A percentile compares a stretch with the other conserved stretches of the same genome.
These are phyloP conservation scores for Rhododendron molle DNA, from an alignment of 148 eudicot species.

Conservation along the genomic window DNA sequence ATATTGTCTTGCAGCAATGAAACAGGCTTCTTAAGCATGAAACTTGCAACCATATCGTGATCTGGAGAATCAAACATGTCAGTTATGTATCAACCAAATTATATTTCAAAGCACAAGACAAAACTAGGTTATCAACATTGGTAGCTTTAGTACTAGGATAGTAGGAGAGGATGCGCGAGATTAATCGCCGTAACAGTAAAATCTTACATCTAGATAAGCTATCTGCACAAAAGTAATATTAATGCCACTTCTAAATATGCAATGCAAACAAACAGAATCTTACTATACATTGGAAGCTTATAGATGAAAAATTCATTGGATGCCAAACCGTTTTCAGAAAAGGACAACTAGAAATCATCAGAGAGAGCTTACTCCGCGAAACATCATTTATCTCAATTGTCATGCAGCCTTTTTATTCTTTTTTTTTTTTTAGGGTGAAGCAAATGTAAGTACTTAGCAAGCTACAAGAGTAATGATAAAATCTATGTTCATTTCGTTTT, in stretches of 20 bases:
- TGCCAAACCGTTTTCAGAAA: background rate
- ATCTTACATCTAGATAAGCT: background rate
- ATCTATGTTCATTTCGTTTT: too few relatives aligned
- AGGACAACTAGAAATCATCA: background rate
- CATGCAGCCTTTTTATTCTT: background rate
- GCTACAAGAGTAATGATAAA: background rate
- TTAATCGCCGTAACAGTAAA: background rate
- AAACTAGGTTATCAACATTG: background rate
- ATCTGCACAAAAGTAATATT: background rate
- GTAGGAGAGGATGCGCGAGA: background rate
- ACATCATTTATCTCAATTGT: background rate
- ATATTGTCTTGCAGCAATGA: conserved; percentile 55
- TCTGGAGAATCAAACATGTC: conserved; percentile 33
- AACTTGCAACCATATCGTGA: conserved; percentile 76
- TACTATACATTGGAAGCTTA: background rate
- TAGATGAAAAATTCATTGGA: background rate
- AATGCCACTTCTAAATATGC: background rate
- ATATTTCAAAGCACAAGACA: background rate
- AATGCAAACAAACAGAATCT: background rate
- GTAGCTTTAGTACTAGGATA: background rate
- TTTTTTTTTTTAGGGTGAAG: background rate
- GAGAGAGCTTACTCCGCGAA: background rate
- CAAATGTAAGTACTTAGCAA: background rate
- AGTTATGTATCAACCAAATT: background rate
- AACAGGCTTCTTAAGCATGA: conserved; percentile 57